These are phyloP conservation scores for Cinnamomum micranthum DNA, from an alignment of 164 flowering plant species.

Conservation along the genomic window DNA sequence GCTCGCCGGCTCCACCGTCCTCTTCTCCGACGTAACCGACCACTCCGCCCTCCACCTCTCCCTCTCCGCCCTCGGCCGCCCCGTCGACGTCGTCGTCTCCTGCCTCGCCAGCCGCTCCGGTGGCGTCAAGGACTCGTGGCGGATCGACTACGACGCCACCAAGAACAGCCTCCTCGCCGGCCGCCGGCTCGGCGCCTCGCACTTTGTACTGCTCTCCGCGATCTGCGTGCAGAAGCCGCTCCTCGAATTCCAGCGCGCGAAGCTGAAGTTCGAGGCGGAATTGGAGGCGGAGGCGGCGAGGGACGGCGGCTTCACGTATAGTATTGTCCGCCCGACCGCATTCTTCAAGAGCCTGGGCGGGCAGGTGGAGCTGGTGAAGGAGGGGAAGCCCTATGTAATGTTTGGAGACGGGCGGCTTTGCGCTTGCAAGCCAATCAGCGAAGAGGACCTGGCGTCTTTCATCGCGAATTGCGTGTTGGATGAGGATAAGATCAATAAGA, in stretches of 20 bases:
- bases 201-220: slow-evolving; percentile 89
- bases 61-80: slow-evolving; percentile 37
- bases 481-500: slow-evolving; percentile 58
- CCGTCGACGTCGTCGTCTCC: slow-evolving; percentile 80
- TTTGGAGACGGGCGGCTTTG: slow-evolving; percentile 92
- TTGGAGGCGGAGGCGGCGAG: slow-evolving; percentile 49
- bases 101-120: slow-evolving; percentile 89
- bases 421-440: slow-evolving; percentile 94
- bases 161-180: slow-evolving; percentile 81
- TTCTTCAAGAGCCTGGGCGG: slow-evolving; percentile 95
- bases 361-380: slow-evolving; percentile 89
- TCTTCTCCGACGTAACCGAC: slow-evolving; percentile 76
- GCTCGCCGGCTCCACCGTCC: slow-evolving; percentile 64
- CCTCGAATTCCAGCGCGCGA: slow-evolving; percentile 86
- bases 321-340: slow-evolving; percentile 96
- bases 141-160: slow-evolving; percentile 87
- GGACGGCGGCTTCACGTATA: slow-evolving; percentile 54
- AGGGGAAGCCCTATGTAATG: slow-evolving; percentile 95
- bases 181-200: slow-evolving; percentile 60
- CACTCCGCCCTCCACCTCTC: slow-evolving; percentile 51
- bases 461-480: slow-evolving; percentile 74
- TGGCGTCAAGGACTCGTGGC: slow-evolving; percentile 89
- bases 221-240: slow-evolving; percentile 93
- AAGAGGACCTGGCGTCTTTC: slow-evolving; percentile 80
- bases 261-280: slow-evolving; percentile 83